Base-by-base conservation (phyloP, 306 rosid genomes). In the Luffa acutangula region DNA sequence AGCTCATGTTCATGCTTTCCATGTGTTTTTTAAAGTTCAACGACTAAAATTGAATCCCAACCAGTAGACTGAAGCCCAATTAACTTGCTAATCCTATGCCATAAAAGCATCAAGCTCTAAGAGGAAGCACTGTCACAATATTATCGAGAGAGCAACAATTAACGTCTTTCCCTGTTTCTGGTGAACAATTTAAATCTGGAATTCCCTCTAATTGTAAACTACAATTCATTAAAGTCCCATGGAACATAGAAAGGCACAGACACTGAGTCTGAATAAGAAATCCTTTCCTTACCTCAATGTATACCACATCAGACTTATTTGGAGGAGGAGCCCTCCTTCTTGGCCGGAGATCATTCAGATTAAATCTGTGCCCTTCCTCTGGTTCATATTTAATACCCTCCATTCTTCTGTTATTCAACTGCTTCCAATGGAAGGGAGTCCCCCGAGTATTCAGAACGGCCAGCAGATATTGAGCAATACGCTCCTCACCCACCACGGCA, bases 401-500 rank as follows among this genome's bases (percentile, higher is more conserved):
- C 39, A 78, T 79, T 86, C 90, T 90, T 88, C 91, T 83, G 73
- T 87, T 88, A 65, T 82, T 84, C 82, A 85, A 82, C 78, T 85
- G 85, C 75, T 78, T 92, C 98, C 98, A 94, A 84, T 89, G 97
- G 83, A 90, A 85, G 49, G 95, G 93, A 51, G 97, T 92, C 77
- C 94, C 89, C 79, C 97, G 84, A 31, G 85, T 87, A 84, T 94
- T 74, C 80, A 92, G 56, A 85, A 91, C 92, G 46, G 98, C 97
- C 75, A 94, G 87, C 45, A 92, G 86, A 83, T 94, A 94, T 66
- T 91, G 95, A 65, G 91, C 95, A 81, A 94, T 94, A 33, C 96
- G 90, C 84, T 92, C 98, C 86, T 94, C 98, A 58, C 97, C 97
- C 18, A 91, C 98, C 71, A 87, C 93, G 0, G 95, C 85, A 83